A percentile compares a stretch with the other conserved stretches of the same genome.
phyloP scores from a whole-genome alignment of 148 eudicot genomes.

The Persicaria maculosa region DNA sequence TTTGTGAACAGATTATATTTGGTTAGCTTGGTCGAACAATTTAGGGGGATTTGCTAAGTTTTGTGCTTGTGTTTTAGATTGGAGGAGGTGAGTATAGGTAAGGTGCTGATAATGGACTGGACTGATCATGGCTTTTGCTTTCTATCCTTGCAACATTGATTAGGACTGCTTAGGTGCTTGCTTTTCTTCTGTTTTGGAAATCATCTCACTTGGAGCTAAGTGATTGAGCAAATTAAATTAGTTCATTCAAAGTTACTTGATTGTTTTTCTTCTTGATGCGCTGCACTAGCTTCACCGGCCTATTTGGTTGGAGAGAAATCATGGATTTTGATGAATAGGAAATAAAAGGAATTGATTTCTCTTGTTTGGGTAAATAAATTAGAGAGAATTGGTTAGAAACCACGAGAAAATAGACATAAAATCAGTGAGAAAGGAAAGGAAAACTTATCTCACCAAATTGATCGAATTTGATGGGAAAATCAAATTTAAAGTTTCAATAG shows the following conservation, averaged over 20 bases:
- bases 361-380: too few relatives aligned
- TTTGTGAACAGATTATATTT: too few relatives aligned
- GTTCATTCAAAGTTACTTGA: background rate
- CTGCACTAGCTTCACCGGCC: too few relatives aligned
- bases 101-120: background rate
- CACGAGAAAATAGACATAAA: too few relatives aligned
- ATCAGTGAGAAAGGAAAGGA: too few relatives aligned
- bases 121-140: background rate
- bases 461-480: too few relatives aligned
- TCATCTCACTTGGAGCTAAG: background rate
- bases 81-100: background rate
- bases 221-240: background rate
- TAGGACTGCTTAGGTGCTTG: background rate
- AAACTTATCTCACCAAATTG: too few relatives aligned
- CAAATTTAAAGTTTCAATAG: too few relatives aligned
- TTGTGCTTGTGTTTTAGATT: background rate
- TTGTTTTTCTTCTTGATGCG: background rate
- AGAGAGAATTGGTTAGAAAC: too few relatives aligned
- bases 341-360: too few relatives aligned
- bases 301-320: too few relatives aligned
- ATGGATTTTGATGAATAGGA: too few relatives aligned
- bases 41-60: background rate
- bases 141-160: background rate
- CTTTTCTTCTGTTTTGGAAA: background rate
- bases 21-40: background rate